Evolutionary conservation across 1,284 basidiomycete species (phyloP), one percentile per base, ranked within the genome.

Genomic region (Wolfiporia cocos): DNA sequence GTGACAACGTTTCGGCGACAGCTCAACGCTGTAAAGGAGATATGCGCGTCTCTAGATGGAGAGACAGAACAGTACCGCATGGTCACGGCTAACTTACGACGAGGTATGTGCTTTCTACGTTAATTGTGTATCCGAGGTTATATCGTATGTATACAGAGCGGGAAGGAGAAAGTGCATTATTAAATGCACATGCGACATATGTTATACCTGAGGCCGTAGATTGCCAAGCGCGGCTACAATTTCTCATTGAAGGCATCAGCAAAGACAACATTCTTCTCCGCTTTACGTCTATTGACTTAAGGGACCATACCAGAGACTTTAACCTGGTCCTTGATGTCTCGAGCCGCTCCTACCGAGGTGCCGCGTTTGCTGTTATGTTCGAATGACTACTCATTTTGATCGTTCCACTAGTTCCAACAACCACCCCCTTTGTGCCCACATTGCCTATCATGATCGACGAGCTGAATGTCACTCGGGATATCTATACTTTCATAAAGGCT

Each of bases 321-420:
- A 82, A 73, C 41, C 70, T 93, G 43, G 80, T 92, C 0, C 59
- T 93, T 20, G 88, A 94, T 54, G 69, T 90, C 14, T 78, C 81
- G 0, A 62, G 64, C 7, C 61, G 65, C 10, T 59, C 66, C 2
- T 92, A 89, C 53, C 75, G 75, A 68, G 85, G 90, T 89, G 41
- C 39, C 54, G n/a, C 30, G 5, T n/a, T 7, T 5, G 15, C 14
- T 4, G 17, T 21, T n/a, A n/a, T n/a, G n/a, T 18, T n/a, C 21
- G 7, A 14, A 40, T 21, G 12, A 41, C 37, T 41, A 37, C n/a
- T 41, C 28, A 38, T 19, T 17, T 5, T 23, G 28, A 4, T 20
- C 37, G 32, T 31, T 37, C 26, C 11, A 38, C 28, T 49, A 87
- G 86, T 88, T 1, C 69, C 82, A 21, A 84, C 81, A 10, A 75